These are phyloP conservation scores for Lactifluus rugatus DNA, from an alignment of 768 basidiomycete genomes.

Conservation along the genomic window DNA sequence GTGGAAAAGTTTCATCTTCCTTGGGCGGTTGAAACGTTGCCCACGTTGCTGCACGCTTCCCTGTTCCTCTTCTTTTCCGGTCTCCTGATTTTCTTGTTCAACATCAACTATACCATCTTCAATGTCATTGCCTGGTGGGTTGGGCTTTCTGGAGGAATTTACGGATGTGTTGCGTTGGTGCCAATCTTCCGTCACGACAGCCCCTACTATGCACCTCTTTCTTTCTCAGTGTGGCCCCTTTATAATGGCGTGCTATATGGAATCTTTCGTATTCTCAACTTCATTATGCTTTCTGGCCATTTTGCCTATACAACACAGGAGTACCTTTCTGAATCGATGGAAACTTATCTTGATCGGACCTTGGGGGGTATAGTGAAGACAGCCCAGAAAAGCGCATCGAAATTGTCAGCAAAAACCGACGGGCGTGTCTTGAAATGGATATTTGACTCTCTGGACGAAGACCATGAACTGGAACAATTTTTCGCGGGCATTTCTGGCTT, in stretches of 20 bases:
- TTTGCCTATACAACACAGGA: background rate
- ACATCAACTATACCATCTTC: background rate
- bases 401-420: background rate
- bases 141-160: background rate
- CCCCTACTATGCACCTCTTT: background rate
- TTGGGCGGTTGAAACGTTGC: background rate
- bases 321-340: background rate
- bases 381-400: background rate
- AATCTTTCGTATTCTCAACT: background rate
- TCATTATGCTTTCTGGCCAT: background rate
- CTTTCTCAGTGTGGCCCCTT: background rate
- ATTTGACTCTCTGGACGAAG: background rate
- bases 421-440: background rate
- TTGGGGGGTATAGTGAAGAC: background rate
- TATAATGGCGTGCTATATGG: background rate
- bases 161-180: background rate
- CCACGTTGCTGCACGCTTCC: background rate
- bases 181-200: background rate
- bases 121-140: background rate
- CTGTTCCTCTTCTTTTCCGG: constrained; percentile 2
- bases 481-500: background rate
- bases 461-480: background rate
- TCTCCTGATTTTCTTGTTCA: background rate
- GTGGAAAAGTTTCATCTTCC: background rate
- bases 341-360: background rate